These are phyloP conservation scores for Yamadazyma blattariae DNA, from an alignment of 1,139 yeast species.

Conservation along the genomic window DNA sequence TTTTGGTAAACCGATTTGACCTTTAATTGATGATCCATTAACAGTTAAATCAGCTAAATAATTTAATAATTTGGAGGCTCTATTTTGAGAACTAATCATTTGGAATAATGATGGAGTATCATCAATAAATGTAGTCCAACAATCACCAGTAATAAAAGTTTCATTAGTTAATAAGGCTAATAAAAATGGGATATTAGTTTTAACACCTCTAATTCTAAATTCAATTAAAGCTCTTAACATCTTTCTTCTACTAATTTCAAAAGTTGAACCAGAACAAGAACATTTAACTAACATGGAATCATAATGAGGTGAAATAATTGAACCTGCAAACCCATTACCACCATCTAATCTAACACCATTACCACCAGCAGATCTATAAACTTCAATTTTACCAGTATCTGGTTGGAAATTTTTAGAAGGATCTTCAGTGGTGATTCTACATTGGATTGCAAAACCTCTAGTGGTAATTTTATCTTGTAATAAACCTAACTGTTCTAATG, in stretches of 20 bases:
- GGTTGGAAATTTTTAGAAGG: conserved; percentile 97
- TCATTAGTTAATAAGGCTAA: conserved; percentile 90
- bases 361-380: conserved; percentile 98
- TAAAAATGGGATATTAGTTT: conserved; percentile 95
- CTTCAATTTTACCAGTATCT: conserved; percentile 98
- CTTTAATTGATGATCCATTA: conserved; percentile 92
- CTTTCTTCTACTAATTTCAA: conserved; percentile 94
- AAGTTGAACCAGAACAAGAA: conserved; percentile 93
- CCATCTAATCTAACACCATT: conserved; percentile 98
- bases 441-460: conserved; percentile 97
- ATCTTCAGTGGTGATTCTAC: conserved; percentile 98
- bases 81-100: conserved; percentile 91
- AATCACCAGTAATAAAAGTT: conserved; percentile 80
- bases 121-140: conserved; percentile 99
- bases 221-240: conserved; percentile 96
- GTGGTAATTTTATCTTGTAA: conserved; percentile 92
- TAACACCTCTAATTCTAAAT: conserved; percentile 97
- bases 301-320: conserved; percentile 94
- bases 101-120: conserved; percentile 96
- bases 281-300: conserved; percentile 99
- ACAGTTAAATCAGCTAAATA: conserved; percentile 92
- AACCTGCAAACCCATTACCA: conserved; percentile 99
- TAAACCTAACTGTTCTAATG: conserved; percentile 85
- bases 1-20: conserved; percentile 91
- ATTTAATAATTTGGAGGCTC: conserved; percentile 89